phyloP scores from a whole-genome alignment of 1,284 basidiomycete species.

The Omphalotus olearius region DNA sequence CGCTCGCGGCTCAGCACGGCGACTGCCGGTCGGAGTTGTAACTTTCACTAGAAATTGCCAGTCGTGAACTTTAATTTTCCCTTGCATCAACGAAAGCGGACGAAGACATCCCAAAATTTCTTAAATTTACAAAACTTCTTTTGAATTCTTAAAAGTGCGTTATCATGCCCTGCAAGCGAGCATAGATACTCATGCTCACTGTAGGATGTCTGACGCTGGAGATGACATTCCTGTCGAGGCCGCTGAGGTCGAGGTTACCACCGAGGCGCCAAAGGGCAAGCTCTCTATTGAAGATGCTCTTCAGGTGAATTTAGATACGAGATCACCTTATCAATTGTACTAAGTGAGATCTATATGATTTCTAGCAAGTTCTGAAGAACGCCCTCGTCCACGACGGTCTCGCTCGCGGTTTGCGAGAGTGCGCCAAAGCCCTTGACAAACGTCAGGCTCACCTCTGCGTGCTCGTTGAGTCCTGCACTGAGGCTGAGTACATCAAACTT shows the following conservation, averaged over 20 bases:
- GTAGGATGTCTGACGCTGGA: conserved; percentile 97
- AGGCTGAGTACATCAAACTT: conserved; percentile 99
- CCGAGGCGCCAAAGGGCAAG: conserved; percentile 89
- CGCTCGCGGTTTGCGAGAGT: conserved; percentile 96
- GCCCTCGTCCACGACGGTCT: conserved; percentile 97
- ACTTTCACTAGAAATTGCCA: no score
- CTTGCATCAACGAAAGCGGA: conserved; percentile 87
- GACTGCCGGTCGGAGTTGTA: no score
- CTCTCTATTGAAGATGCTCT: conserved; percentile 97
- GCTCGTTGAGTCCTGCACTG: conserved; percentile 97
- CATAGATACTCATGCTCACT: conserved; percentile 5
- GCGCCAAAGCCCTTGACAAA: conserved; percentile 97
- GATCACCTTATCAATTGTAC: not conserved
- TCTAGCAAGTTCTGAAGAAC: conserved; percentile 90
- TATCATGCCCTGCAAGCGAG: conserved; percentile 3
- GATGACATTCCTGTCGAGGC: conserved; percentile 78
- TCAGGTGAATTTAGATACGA: conserved; percentile 53
- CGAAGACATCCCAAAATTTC: conserved; percentile 68
- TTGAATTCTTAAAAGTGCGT: conserved; percentile 43
- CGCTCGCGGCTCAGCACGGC: no score
- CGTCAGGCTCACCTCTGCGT: conserved; percentile 98
- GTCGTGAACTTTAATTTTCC: conserved; percentile 12
- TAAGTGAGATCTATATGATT: not conserved
- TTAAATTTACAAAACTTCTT: conserved; percentile 19
- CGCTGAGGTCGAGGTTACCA: conserved; percentile 80